A percentile compares a stretch with the other conserved stretches of the same genome.
phyloP scores from a whole-genome alignment of 2,329 filamentous ascomycete species.

The Lecanicillium sp. region DNA sequence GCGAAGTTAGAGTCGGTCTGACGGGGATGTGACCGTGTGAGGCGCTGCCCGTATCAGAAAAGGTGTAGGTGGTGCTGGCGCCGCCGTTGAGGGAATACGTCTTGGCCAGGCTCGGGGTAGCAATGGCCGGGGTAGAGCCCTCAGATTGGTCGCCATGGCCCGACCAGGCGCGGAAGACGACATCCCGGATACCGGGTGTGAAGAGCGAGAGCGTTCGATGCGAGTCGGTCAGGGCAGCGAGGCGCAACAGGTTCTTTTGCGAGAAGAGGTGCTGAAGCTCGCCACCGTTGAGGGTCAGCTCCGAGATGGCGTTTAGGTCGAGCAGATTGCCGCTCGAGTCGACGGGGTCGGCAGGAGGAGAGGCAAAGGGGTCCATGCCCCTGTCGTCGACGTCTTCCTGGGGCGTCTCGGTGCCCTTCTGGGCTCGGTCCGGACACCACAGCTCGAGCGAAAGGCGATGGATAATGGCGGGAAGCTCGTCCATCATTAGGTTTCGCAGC shows the following conservation, averaged over 20 bases:
- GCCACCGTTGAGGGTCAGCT: constrained; percentile 69
- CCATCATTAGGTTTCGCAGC: constrained; percentile 90
- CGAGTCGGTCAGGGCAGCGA: constrained; percentile 78
- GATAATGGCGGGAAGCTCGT: constrained; percentile 93
- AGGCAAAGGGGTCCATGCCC: constrained; percentile 72
- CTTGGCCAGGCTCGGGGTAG: constrained; percentile 49
- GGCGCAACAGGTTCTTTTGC: constrained; percentile 81
- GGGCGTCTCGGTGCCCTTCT: constrained; percentile 38
- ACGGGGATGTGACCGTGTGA: constrained; percentile 56
- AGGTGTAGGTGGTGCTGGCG: constrained; percentile 61
- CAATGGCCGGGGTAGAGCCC: constrained; percentile 36
- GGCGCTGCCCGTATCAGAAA: constrained; percentile 62
- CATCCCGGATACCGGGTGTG: constrained; percentile 82
- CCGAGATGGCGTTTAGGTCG: constrained; percentile 67
- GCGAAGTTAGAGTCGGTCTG: constrained; percentile 57
- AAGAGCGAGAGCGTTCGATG: constrained; percentile 87
- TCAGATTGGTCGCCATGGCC: constrained; percentile 67
- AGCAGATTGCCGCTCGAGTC: constrained; percentile 72
- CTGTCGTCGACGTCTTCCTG: constrained; percentile 47
- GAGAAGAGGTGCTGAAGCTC: constrained; percentile 89
- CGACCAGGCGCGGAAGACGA: constrained; percentile 89
- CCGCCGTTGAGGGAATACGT: constrained; percentile 55
- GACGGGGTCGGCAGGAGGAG: constrained; percentile 72
- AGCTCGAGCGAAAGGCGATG: constrained; percentile 82
- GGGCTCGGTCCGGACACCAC: constrained; percentile 77